Evolutionary conservation across 352 stramenopile genomes (phyloP).

Genomic region (Globisporangium camurandrum): DNA sequence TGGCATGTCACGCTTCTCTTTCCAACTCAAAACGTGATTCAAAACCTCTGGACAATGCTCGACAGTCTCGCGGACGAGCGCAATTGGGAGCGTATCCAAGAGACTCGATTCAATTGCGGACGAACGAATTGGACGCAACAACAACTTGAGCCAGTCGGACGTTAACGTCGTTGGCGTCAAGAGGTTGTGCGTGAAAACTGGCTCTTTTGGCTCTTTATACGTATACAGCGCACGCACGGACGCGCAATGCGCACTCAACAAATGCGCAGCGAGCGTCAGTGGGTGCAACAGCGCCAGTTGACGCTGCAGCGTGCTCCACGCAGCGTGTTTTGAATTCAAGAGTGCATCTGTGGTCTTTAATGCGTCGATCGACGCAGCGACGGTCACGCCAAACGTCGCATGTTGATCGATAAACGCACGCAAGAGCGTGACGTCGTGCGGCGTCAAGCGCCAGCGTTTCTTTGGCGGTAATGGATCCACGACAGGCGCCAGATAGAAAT

Average conservation of each 20-base stretch:
- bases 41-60: slow-evolving; percentile 70
- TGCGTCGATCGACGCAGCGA: slow-evolving; percentile 13
- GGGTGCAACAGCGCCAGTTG: slow-evolving; percentile 46
- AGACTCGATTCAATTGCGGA: slow-evolving; percentile 75
- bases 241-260: slow-evolving; percentile 54
- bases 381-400: slow-evolving; percentile 19
- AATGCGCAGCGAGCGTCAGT: slow-evolving; percentile 45
- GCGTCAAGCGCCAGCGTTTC: slow-evolving; percentile 27
- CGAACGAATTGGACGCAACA: slow-evolving; percentile 66
- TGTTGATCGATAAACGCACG: slow-evolving; percentile 24
- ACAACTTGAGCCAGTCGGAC: slow-evolving; percentile 73
- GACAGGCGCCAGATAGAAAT: slow-evolving; percentile 70
- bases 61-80: slow-evolving; percentile 67
- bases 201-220: slow-evolving; percentile 2
- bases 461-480: slow-evolving; percentile 10
- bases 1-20: too few relatives aligned
- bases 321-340: slow-evolving; percentile 36
- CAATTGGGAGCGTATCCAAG: slow-evolving; percentile 65
- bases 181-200: slow-evolving; percentile 16
- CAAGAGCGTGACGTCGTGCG: slow-evolving; percentile 30
- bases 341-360: background rate
- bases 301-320: slow-evolving; percentile 52
- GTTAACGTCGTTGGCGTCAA: slow-evolving; percentile 34
- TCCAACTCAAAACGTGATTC: slow-evolving; percentile 74
- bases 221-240: slow-evolving; percentile 14